Conservation (phyloP, 1,139 yeast genomes). For the Magnusiomyces sp. region DNA sequence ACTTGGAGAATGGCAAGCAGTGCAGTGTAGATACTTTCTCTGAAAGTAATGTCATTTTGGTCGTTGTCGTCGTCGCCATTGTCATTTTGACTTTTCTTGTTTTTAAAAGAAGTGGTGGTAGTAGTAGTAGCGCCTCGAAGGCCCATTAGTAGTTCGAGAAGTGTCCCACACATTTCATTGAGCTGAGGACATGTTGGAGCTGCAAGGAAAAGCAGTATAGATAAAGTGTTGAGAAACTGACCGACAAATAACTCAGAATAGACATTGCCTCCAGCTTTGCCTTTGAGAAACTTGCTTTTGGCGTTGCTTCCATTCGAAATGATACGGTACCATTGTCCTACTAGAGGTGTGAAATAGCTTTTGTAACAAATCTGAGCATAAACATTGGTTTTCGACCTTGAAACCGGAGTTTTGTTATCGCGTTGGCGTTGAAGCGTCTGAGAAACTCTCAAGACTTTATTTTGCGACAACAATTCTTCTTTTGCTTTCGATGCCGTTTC, state of each 20-base stretch:
- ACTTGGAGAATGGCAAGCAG: constrained; percentile 13
- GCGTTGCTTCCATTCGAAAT: constrained; percentile 2
- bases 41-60: constrained; percentile 1
- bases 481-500: constrained; percentile 38
- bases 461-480: constrained; percentile 37
- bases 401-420: constrained; percentile 15
- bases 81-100: neutral
- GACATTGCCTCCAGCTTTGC: constrained; percentile 36
- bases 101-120: neutral
- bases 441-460: constrained; percentile 47
- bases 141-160: constrained; percentile 34
- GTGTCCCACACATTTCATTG: constrained; percentile 51
- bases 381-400: constrained; percentile 21
- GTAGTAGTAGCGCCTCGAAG: neutral
- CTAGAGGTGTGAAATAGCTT: constrained; percentile 48
- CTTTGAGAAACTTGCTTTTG: constrained; percentile 3
- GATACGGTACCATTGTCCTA: constrained; percentile 45
- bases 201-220: constrained; percentile 48
- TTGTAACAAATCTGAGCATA: constrained; percentile 43
- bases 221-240: constrained; percentile 53
- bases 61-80: neutral
- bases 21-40: constrained; percentile 11
- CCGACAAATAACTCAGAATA: constrained; percentile 48
- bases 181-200: constrained; percentile 46
- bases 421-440: constrained; percentile 30